Percentiles rank a stretch among this genome's conserved stretches.
Conservation (phyloP, 805 yeast species). For the Metschnikowia santaceciliae region DNA sequence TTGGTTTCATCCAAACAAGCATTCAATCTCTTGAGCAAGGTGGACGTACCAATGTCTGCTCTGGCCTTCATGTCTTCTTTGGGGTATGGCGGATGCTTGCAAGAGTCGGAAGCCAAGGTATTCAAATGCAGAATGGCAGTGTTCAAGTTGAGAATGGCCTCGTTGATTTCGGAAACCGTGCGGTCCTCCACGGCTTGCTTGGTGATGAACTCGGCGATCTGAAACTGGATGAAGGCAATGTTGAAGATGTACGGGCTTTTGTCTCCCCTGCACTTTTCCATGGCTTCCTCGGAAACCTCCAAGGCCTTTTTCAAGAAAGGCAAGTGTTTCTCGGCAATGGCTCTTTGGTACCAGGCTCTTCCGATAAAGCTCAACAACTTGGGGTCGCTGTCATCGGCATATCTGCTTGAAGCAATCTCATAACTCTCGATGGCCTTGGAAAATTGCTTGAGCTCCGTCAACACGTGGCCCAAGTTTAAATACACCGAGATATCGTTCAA, state of each 20-base stretch:
- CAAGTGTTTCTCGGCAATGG: constrained; percentile 59
- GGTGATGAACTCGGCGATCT: constrained; percentile 77
- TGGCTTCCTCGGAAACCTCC: constrained; percentile 59
- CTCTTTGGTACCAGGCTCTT: constrained; percentile 84
- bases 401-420: constrained; percentile 70
- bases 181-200: constrained; percentile 58
- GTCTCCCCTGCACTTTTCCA: constrained; percentile 26
- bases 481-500: constrained; percentile 78
- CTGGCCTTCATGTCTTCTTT: constrained; percentile 77
- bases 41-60: constrained; percentile 78
- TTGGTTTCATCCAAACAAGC: constrained; percentile 69
- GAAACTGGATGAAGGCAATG: constrained; percentile 78
- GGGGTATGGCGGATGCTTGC: constrained; percentile 68
- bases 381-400: constrained; percentile 59
- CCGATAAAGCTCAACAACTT: constrained; percentile 71
- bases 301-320: constrained; percentile 60
- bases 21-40: constrained; percentile 68
- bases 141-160: constrained; percentile 52
- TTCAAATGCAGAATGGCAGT: constrained; percentile 59
- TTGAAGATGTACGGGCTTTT: constrained; percentile 59
- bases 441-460: constrained; percentile 75
- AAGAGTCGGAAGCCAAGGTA: constrained; percentile 51
- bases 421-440: constrained; percentile 86
- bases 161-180: constrained; percentile 55
- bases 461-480: constrained; percentile 84